Conservation (phyloP, 202 grass and related monocot genomes). For the Panicum hallii region DNA sequence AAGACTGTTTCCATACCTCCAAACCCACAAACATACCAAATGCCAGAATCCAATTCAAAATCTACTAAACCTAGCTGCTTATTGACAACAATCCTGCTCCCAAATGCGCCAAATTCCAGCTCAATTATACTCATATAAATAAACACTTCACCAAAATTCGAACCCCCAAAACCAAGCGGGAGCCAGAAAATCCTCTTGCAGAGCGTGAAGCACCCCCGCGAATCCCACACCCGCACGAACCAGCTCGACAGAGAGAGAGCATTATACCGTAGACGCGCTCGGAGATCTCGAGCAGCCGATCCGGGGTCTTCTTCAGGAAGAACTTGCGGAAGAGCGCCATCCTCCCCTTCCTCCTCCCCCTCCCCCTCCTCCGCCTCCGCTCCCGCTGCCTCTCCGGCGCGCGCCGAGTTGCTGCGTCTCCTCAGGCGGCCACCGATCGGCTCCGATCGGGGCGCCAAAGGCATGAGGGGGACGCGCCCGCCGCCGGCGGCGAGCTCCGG, state of each 20-base stretch:
- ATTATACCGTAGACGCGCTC: conserved; percentile 95
- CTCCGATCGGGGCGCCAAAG: conserved; percentile 62
- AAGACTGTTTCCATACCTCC: neutral
- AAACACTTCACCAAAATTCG: neutral
- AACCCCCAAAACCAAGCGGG: neutral
- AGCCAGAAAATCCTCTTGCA: conserved; percentile 23
- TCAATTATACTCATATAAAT: conserved; percentile 22
- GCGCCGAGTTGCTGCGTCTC: conserved; percentile 32
- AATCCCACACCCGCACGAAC: conserved; percentile 17
- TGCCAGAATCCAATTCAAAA: conserved; percentile 23
- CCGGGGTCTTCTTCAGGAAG: conserved; percentile 96
- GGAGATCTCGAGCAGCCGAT: conserved; percentile 97
- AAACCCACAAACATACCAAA: neutral
- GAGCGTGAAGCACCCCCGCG: neutral
- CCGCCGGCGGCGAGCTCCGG: conserved; percentile 45
- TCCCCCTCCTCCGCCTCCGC: conserved; percentile 27
- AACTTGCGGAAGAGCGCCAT: conserved; percentile 98
- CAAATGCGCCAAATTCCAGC: conserved; percentile 15
- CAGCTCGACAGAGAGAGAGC: conserved; percentile 26
- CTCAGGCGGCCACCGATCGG: conserved; percentile 56
- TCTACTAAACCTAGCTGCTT: conserved; percentile 28
- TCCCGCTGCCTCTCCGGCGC: conserved; percentile 25
- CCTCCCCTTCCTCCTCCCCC: conserved; percentile 45
- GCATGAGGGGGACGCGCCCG: conserved; percentile 50
- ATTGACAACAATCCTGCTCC: neutral